A percentile compares a stretch with the other conserved stretches of the same genome.
These are phyloP conservation scores for Mrakia gelida DNA, from an alignment of 768 basidiomycete genomes.

Conservation along the genomic window DNA sequence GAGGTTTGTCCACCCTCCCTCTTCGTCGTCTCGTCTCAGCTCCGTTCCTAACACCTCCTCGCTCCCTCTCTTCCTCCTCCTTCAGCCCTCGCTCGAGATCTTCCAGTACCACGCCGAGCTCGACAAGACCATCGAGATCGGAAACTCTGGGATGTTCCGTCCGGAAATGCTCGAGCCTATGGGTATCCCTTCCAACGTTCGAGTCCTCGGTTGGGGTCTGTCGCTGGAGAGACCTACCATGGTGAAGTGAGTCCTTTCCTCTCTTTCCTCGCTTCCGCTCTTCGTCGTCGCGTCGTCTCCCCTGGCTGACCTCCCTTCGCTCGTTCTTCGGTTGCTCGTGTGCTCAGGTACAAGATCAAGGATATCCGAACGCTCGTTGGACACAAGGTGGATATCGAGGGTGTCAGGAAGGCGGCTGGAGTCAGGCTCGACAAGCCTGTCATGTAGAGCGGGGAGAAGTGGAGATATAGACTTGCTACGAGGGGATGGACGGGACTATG, in stretches of 20 bases:
- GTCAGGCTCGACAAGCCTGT: slow-evolving; percentile 69
- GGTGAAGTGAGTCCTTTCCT: slow-evolving; percentile 70
- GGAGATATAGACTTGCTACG: too few species aligned
- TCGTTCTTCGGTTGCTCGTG: neutral
- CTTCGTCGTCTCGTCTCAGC: neutral
- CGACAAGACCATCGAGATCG: slow-evolving; percentile 94
- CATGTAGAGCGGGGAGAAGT: slow-evolving; percentile 3
- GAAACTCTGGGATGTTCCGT: slow-evolving; percentile 95
- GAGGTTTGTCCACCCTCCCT: slow-evolving; percentile 55
- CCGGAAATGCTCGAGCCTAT: slow-evolving; percentile 99
- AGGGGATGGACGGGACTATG: too few species aligned
- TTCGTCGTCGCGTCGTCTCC: neutral
- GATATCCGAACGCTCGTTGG: slow-evolving; percentile 96
- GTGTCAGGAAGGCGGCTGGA: slow-evolving; percentile 80
- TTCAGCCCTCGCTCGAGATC: slow-evolving; percentile 80
- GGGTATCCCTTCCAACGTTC: slow-evolving; percentile 94
- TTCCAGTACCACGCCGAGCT: slow-evolving; percentile 96
- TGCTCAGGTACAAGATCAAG: slow-evolving; percentile 81
- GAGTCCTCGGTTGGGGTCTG: slow-evolving; percentile 96
- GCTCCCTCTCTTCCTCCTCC: slow-evolving; percentile 4
- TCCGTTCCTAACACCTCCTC: neutral
- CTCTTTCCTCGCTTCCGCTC: neutral
- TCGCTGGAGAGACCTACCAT: slow-evolving; percentile 93
- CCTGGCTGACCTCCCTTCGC: neutral
- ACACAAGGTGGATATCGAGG: slow-evolving; percentile 90